Evolutionary conservation across 176 grass and related monocot species (phyloP).

Genomic region (Eleusine indica): DNA sequence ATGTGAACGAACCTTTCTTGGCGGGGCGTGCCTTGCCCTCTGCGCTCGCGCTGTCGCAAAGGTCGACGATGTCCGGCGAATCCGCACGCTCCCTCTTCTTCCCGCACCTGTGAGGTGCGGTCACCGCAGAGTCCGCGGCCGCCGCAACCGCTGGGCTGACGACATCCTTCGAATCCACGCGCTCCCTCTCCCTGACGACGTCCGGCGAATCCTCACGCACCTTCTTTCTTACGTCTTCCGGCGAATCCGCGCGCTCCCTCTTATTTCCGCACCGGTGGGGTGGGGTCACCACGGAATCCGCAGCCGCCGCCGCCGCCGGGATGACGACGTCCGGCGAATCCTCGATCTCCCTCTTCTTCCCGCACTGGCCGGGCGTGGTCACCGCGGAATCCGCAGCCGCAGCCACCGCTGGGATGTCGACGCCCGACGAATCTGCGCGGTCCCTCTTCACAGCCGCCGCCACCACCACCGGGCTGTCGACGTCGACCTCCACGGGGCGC

Average conservation of each 20-base stretch:
- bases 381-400: conserved; percentile 28
- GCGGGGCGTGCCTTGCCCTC: not conserved
- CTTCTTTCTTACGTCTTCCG: conserved; percentile 15
- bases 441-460: not conserved
- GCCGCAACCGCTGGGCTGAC: conserved; percentile 14
- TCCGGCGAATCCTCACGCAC: conserved; percentile 23
- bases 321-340: conserved; percentile 5
- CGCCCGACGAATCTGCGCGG: too few species aligned
- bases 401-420: not conserved
- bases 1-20: conserved; percentile 36
- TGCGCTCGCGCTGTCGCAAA: not conserved
- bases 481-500: conserved; percentile 49
- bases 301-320: conserved; percentile 30
- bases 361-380: not conserved
- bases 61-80: conserved; percentile 8
- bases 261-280: conserved; percentile 10
- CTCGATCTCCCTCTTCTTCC: conserved; percentile 38
- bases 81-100: conserved; percentile 43
- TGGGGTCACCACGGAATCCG: not conserved
- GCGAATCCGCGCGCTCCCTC: conserved; percentile 37
- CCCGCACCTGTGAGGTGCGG: not conserved
- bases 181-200: not conserved
- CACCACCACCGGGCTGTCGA: conserved; percentile 41
- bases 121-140: conserved; percentile 15
- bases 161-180: too few species aligned